A percentile compares a stretch with the other conserved stretches of the same genome.
These are phyloP conservation scores for Rhypophila decipiens DNA, from an alignment of 495 filamentous ascomycete species.

Conservation along the genomic window DNA sequence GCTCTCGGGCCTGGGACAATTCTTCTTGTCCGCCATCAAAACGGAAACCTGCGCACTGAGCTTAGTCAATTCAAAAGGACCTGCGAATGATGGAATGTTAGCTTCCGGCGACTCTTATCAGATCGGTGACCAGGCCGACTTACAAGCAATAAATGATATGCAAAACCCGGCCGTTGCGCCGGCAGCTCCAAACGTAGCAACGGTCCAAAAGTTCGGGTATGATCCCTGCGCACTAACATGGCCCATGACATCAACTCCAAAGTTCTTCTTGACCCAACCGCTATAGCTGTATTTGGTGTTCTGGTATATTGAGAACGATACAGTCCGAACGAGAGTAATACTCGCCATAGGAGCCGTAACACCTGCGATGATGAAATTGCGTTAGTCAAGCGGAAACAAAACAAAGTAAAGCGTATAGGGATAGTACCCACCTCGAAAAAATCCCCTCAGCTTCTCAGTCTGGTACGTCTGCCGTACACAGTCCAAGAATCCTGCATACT, in stretches of 20 bases:
- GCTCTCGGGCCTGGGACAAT: slow-evolving; percentile 41
- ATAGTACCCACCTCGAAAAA: slow-evolving; percentile 68
- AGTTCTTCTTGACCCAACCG: slow-evolving; percentile 54
- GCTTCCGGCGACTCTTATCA: background rate
- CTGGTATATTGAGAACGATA: slow-evolving; percentile 93
- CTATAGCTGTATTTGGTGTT: slow-evolving; percentile 72
- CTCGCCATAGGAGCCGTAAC: slow-evolving; percentile 74
- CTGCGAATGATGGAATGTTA: slow-evolving; percentile 34
- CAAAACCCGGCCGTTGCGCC: slow-evolving; percentile 73
- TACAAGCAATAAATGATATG: slow-evolving; percentile 82
- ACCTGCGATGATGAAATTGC: slow-evolving; percentile 53
- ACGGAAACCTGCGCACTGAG: slow-evolving; percentile 83
- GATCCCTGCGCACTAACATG: slow-evolving; percentile 65
- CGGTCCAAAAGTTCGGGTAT: slow-evolving; percentile 59
- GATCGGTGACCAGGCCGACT: slow-evolving; percentile 22
- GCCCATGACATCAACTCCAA: slow-evolving; percentile 63
- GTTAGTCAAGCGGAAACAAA: no score
- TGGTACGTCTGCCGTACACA: slow-evolving; percentile 68
- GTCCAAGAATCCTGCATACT: slow-evolving; percentile 59
- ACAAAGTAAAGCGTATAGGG: no score
- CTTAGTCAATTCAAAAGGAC: slow-evolving; percentile 92
- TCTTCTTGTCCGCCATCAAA: slow-evolving; percentile 66
- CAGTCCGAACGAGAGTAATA: slow-evolving; percentile 81
- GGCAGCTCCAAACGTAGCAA: slow-evolving; percentile 69
- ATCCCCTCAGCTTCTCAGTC: slow-evolving; percentile 64